Conservation (phyloP, 768 basidiomycete genomes). For the Mycena galopus region DNA sequence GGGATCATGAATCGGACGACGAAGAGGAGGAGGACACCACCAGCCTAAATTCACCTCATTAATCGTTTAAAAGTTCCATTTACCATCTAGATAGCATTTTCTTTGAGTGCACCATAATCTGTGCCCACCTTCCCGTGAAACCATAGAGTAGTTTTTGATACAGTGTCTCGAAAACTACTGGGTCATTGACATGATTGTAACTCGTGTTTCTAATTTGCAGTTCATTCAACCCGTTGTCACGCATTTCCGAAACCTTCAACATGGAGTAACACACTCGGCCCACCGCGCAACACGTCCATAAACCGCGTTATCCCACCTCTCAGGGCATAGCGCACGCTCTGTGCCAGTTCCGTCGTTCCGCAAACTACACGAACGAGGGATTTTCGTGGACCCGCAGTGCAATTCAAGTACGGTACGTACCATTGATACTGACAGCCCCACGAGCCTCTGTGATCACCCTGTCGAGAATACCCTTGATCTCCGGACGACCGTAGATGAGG, state of each 20-base stretch:
- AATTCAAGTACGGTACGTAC: conserved; percentile 44
- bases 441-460: conserved; percentile 49
- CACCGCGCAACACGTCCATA: conserved; percentile 56
- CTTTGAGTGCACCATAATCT: no score
- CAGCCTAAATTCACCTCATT: neutral
- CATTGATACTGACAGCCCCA: conserved; percentile 62
- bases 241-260: conserved; percentile 57
- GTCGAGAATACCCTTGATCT: conserved; percentile 51
- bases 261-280: conserved; percentile 59
- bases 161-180: no score
- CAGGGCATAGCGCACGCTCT: conserved; percentile 55
- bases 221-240: no score
- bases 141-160: no score
- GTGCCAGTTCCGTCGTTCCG: conserved; percentile 57
- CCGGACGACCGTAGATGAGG: conserved; percentile 56
- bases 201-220: no score
- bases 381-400: neutral
- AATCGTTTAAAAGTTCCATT: no score
- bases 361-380: conserved; percentile 59
- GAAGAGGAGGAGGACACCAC: neutral
- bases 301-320: conserved; percentile 47
- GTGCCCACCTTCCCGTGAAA: no score
- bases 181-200: no score
- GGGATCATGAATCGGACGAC: conserved; percentile 22
- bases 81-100: no score